Conservation (phyloP, 1,284 basidiomycete species). For the Moesziomyces antarcticus region DNA sequence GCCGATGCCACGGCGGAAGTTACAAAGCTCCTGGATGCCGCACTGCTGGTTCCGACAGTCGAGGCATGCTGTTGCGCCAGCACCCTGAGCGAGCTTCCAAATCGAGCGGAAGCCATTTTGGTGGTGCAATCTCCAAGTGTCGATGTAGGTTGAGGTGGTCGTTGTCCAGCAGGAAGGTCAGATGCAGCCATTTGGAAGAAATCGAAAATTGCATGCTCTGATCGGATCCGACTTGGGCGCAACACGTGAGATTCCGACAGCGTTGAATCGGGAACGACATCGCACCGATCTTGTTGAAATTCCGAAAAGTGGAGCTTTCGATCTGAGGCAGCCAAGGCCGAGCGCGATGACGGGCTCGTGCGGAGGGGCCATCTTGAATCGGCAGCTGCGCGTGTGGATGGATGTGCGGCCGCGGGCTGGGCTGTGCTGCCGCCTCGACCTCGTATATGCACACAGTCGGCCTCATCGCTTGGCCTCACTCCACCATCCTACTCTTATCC, state of each 20-base stretch:
- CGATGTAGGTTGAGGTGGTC: not conserved
- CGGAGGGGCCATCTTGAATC: too few relatives aligned
- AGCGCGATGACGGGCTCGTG: too few relatives aligned
- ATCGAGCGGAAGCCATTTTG: constrained; percentile 24
- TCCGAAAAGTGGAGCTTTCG: too few relatives aligned
- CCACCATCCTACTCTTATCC: not conserved
- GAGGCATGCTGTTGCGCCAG: constrained; percentile 11
- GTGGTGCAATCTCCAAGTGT: not conserved
- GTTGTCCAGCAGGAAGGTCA: not conserved
- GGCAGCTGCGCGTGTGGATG: too few relatives aligned
- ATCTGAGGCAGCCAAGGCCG: too few relatives aligned
- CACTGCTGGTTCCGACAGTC: constrained; percentile 10
- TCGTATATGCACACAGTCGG: too few relatives aligned
- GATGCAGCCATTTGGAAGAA: not conserved
- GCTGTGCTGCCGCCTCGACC: too few relatives aligned
- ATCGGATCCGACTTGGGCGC: constrained; percentile 25
- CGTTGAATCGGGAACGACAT: too few relatives aligned
- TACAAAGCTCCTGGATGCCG: constrained; percentile 19
- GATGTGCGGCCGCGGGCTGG: too few relatives aligned
- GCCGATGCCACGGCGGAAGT: constrained; percentile 25
- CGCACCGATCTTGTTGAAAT: too few relatives aligned
- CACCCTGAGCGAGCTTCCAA: constrained; percentile 24
- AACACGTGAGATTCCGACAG: too few relatives aligned
- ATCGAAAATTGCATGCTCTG: constrained; percentile 1
- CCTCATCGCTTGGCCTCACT: not conserved